Percentiles rank a stretch among this genome's conserved stretches.
Conservation (phyloP, 805 yeast genomes). For the Komagataella phaffii region DNA sequence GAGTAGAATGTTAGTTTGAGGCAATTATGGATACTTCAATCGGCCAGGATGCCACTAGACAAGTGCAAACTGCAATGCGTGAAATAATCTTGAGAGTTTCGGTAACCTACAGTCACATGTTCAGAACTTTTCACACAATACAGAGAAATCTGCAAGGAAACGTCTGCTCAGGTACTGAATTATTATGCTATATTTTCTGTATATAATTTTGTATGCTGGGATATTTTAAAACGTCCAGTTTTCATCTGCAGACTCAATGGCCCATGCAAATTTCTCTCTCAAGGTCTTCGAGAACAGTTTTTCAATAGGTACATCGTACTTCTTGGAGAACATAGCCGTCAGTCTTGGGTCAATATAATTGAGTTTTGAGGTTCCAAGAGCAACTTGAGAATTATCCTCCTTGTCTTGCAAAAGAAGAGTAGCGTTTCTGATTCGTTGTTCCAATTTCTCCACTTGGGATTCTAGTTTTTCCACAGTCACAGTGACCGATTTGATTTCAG, state of each 20-base stretch:
- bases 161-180: too few relatives aligned
- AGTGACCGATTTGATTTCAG: conserved; percentile 37
- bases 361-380: conserved; percentile 85
- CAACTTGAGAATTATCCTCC: conserved; percentile 89
- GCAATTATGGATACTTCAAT: not conserved
- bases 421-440: conserved; percentile 55
- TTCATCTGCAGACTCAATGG: conserved; percentile 80
- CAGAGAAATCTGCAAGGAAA: too few relatives aligned
- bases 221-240: conserved; percentile 61
- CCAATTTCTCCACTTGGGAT: conserved; percentile 57
- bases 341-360: conserved; percentile 93
- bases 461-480: conserved; percentile 54
- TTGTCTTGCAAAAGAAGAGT: conserved; percentile 74
- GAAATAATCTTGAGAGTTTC: too few relatives aligned
- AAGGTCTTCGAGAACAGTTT: conserved; percentile 83
- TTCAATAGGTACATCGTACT: conserved; percentile 80
- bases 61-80: too few relatives aligned
- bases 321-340: conserved; percentile 80
- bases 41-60: not conserved
- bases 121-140: too few relatives aligned
- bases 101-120: too few relatives aligned
- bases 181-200: too few relatives aligned
- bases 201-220: not conserved
- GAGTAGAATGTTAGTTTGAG: not conserved
- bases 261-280: conserved; percentile 92